Conservation (phyloP, 345 rosid species). For the Triadica sebifera region DNA sequence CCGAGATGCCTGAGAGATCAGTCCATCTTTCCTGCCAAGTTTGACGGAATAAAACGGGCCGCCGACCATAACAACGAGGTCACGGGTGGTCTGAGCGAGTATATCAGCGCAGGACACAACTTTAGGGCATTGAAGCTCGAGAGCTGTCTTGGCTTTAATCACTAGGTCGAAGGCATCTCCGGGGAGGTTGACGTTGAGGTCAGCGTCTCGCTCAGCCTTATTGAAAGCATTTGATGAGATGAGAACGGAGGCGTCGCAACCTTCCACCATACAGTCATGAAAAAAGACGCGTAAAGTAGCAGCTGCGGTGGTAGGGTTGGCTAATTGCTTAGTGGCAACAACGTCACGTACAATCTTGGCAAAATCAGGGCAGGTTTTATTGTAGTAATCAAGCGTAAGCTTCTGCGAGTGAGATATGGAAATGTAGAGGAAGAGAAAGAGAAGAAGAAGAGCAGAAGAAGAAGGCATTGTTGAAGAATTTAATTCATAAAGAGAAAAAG, state of each 20-base stretch:
- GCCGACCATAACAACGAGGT: conserved; percentile 63
- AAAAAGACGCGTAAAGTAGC: conserved; percentile 66
- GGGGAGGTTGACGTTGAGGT: conserved; percentile 55
- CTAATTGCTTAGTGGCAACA: conserved; percentile 48
- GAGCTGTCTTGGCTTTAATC: conserved; percentile 52
- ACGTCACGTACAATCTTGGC: conserved; percentile 35
- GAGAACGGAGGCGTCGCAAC: conserved; percentile 70
- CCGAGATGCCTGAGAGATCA: conserved; percentile 34
- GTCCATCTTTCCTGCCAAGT: conserved; percentile 61
- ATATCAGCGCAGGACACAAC: conserved; percentile 72
- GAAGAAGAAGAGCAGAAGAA: conserved; percentile 15
- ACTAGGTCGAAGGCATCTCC: conserved; percentile 76
- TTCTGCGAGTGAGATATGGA: conserved; percentile 19
- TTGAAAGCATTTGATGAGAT: conserved; percentile 56
- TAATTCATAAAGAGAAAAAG: background rate
- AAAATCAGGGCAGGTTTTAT: conserved; percentile 55
- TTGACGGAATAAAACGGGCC: conserved; percentile 51
- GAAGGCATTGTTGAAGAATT: conserved; percentile 13
- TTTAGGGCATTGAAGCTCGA: conserved; percentile 68
- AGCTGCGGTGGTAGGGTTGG: conserved; percentile 67
- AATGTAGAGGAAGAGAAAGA: conserved; percentile 14
- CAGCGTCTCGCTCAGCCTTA: conserved; percentile 57
- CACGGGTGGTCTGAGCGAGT: conserved; percentile 54
- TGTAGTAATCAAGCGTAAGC: conserved; percentile 50
- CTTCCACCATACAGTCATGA: conserved; percentile 73